Evolutionary conservation across 805 yeast species (phyloP).

Genomic region (Wickerhamiella occidentalis): DNA sequence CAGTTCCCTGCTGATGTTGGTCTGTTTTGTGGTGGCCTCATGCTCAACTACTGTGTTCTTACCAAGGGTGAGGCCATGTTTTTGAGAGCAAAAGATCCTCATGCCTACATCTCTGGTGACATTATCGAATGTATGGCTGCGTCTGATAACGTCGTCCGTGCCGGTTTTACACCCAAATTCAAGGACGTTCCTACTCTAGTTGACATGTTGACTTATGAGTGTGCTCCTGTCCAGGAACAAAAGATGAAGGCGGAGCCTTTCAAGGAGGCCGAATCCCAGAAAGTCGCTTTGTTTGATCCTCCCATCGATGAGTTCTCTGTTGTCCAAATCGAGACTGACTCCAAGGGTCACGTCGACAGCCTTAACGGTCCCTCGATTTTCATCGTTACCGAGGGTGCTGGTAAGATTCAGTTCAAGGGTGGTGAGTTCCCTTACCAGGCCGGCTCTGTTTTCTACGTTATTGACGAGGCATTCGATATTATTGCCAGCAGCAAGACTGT

Average conservation of each 20-base stretch:
- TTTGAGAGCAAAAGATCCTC: constrained; percentile 93
- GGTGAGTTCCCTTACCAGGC: constrained; percentile 41
- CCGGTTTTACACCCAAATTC: constrained; percentile 99
- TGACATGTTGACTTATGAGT: constrained; percentile 77
- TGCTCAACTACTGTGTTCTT: constrained; percentile 77
- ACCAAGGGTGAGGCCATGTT: constrained; percentile 92
- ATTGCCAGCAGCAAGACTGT: constrained; percentile 38
- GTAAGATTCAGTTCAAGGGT: constrained; percentile 36
- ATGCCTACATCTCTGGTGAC: constrained; percentile 94
- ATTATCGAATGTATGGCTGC: constrained; percentile 99
- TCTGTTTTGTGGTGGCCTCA: constrained; percentile 84
- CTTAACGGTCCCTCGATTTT: constrained; percentile 81
- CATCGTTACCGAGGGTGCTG: constrained; percentile 72
- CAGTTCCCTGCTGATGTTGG: constrained; percentile 95
- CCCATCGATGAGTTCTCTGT: constrained; percentile 96
- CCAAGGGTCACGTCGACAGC: constrained; percentile 41
- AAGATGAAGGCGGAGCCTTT: constrained; percentile 62
- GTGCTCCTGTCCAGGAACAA: constrained; percentile 84
- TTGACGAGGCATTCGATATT: constrained; percentile 61
- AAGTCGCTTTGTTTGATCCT: constrained; percentile 58
- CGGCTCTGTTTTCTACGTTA: constrained; percentile 72
- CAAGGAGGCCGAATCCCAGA: constrained; percentile 30
- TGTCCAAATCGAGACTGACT: constrained; percentile 53
- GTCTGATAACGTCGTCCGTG: constrained; percentile 93
- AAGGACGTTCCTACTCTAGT: constrained; percentile 89